phyloP scores from a whole-genome alignment of 2,329 filamentous ascomycete genomes.

The Fusarium succisae region DNA sequence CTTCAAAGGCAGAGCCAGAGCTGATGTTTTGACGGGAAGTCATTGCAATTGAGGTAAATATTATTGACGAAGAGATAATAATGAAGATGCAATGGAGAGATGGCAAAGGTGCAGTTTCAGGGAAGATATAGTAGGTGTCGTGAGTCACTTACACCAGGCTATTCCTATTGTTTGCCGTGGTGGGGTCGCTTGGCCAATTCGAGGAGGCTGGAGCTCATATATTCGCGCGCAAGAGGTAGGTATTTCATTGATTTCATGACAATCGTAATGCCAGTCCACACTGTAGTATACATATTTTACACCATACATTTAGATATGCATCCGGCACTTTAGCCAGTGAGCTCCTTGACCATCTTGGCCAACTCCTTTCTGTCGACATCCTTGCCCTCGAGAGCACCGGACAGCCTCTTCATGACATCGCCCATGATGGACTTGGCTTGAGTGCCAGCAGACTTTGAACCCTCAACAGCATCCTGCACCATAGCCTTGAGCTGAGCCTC shows the following conservation, averaged over 20 bases:
- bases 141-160: slow-evolving; percentile 24
- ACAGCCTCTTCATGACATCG: slow-evolving; percentile 70
- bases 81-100: not conserved
- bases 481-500: slow-evolving; percentile 66
- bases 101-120: not conserved
- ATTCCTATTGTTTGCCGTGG: not conserved
- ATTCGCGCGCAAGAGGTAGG: slow-evolving; percentile 13
- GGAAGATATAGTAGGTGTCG: not conserved
- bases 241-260: slow-evolving; percentile 11
- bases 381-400: slow-evolving; percentile 67
- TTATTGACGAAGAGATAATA: not conserved
- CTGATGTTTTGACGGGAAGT: slow-evolving; percentile 55
- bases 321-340: slow-evolving; percentile 27
- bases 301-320: slow-evolving; percentile 2
- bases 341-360: slow-evolving; percentile 68
- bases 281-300: slow-evolving; percentile 42
- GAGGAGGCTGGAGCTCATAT: not conserved
- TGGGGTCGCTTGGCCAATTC: slow-evolving; percentile 1
- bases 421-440: slow-evolving; percentile 62
- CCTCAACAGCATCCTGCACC: slow-evolving; percentile 62
- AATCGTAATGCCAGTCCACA: slow-evolving; percentile 3
- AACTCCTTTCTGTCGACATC: slow-evolving; percentile 71
- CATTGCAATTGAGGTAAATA: not conserved
- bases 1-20: slow-evolving; percentile 62
- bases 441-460: slow-evolving; percentile 57